Percentiles rank a stretch among this genome's conserved stretches.
Evolutionary conservation across 768 basidiomycete species (phyloP).

Genomic region (Cyathus striatus): DNA sequence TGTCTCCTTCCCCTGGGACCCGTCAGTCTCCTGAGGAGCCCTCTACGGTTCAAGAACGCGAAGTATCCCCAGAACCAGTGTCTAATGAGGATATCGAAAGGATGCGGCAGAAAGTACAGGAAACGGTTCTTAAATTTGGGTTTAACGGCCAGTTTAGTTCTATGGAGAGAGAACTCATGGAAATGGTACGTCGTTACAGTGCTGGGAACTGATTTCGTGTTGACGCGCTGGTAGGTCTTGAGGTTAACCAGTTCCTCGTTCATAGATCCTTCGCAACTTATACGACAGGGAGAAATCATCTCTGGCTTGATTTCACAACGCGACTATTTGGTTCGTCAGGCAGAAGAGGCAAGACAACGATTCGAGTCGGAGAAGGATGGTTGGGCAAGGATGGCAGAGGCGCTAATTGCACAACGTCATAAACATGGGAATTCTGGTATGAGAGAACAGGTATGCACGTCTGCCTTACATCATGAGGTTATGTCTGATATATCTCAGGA

Average conservation of each 20-base stretch:
- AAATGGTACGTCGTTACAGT: conserved; percentile 42
- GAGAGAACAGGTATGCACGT: conserved; percentile 41
- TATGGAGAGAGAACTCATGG: conserved; percentile 46
- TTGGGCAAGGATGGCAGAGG: conserved; percentile 67
- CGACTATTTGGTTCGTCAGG: conserved; percentile 46
- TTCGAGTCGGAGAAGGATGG: conserved; percentile 61
- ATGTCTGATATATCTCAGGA: conserved; percentile 34
- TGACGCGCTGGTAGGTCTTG: conserved; percentile 44
- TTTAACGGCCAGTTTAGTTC: conserved; percentile 16
- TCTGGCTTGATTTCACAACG: conserved; percentile 50
- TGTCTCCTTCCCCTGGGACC: conserved; percentile 44
- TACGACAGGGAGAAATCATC: conserved; percentile 61
- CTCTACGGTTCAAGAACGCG: conserved; percentile 6
- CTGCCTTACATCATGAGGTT: conserved; percentile 3
- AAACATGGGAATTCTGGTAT: conserved; percentile 23
- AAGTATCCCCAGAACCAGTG: conserved; percentile 26
- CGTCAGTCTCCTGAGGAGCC: conserved; percentile 16
- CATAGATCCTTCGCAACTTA: conserved; percentile 39
- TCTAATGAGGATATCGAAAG: conserved; percentile 40
- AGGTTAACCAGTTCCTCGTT: conserved; percentile 35
- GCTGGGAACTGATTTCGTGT: too few species aligned
- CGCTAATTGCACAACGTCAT: conserved; percentile 47
- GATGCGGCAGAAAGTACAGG: conserved; percentile 41
- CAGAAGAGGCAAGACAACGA: conserved; percentile 52
- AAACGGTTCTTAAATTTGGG: conserved; percentile 32